These are phyloP conservation scores for Vanrija humicola DNA, from an alignment of 1,284 basidiomycete species.

Conservation along the genomic window DNA sequence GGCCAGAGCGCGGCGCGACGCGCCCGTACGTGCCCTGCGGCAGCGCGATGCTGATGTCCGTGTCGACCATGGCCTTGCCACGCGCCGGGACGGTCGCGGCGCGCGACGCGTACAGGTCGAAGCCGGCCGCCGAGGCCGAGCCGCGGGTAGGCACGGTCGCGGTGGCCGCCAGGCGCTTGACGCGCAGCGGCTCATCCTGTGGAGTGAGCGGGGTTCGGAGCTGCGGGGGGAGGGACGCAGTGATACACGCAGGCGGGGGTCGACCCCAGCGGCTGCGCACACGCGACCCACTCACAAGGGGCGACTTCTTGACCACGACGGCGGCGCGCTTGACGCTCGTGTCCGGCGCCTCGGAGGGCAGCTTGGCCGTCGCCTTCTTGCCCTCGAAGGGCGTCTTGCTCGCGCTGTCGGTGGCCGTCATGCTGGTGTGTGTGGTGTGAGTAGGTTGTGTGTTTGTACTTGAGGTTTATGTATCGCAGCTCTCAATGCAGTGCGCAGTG, in stretches of 20 bases:
- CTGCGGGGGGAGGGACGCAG: neutral
- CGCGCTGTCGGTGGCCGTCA: neutral
- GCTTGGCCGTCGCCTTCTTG: slow-evolving; percentile 9
- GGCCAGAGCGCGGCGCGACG: slow-evolving; percentile 91
- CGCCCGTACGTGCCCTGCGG: slow-evolving; percentile 92
- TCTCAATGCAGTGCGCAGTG: too few species aligned
- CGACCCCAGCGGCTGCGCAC: too few species aligned
- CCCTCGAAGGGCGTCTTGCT: slow-evolving; percentile 2
- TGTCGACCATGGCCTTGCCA: slow-evolving; percentile 86
- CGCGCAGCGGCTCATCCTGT: slow-evolving; percentile 56
- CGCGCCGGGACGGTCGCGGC: slow-evolving; percentile 71
- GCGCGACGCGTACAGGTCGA: slow-evolving; percentile 88
- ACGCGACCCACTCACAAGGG: too few species aligned
- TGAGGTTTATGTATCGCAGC: too few species aligned
- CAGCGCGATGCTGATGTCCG: slow-evolving; percentile 93
- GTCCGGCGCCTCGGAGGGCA: neutral
- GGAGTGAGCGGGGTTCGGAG: neutral
- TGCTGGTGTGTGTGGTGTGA: neutral
- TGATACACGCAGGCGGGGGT: too few species aligned
- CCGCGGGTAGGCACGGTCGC: slow-evolving; percentile 87
- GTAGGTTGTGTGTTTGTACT: too few species aligned
- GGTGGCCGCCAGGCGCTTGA: slow-evolving; percentile 78
- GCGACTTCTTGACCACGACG: too few species aligned
- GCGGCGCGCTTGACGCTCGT: too few species aligned
- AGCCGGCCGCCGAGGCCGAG: slow-evolving; percentile 81